Evolutionary conservation across 345 rosid genomes (phyloP).

Genomic region (Lumnitzera racemosa): DNA sequence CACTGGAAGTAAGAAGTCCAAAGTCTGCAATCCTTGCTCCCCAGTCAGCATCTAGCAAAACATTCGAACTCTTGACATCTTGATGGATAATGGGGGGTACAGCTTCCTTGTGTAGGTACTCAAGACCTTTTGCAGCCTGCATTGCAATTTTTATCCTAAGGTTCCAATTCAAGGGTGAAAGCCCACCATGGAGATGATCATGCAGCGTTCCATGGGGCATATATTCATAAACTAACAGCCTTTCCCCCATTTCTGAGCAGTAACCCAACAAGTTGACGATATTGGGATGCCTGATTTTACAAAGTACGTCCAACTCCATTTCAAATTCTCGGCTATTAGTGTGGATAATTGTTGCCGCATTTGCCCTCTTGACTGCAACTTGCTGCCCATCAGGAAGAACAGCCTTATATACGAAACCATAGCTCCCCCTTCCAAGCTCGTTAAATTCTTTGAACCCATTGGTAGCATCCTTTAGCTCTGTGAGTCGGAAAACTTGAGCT

Average conservation of each 20-base stretch:
- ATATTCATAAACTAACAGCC: slow-evolving; percentile 79
- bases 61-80: slow-evolving; percentile 64
- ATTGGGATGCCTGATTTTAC: slow-evolving; percentile 66
- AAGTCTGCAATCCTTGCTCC: slow-evolving; percentile 82
- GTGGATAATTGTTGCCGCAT: slow-evolving; percentile 93
- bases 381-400: slow-evolving; percentile 68
- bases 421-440: slow-evolving; percentile 85
- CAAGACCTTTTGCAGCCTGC: slow-evolving; percentile 82
- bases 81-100: slow-evolving; percentile 59
- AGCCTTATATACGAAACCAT: slow-evolving; percentile 87
- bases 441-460: slow-evolving; percentile 94
- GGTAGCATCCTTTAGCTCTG: slow-evolving; percentile 86
- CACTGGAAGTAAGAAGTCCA: slow-evolving; percentile 55
- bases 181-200: slow-evolving; percentile 73
- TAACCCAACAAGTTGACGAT: slow-evolving; percentile 84
- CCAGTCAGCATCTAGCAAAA: slow-evolving; percentile 83
- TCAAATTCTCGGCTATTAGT: slow-evolving; percentile 73
- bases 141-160: slow-evolving; percentile 52
- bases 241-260: slow-evolving; percentile 82
- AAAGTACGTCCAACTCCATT: slow-evolving; percentile 62
- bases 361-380: slow-evolving; percentile 88
- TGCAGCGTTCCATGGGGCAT: slow-evolving; percentile 92
- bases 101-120: slow-evolving; percentile 74
- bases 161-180: slow-evolving; percentile 67
- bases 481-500: slow-evolving; percentile 76